phyloP scores from a whole-genome alignment of 768 basidiomycete genomes.

The Psilocybe cubensis region DNA sequence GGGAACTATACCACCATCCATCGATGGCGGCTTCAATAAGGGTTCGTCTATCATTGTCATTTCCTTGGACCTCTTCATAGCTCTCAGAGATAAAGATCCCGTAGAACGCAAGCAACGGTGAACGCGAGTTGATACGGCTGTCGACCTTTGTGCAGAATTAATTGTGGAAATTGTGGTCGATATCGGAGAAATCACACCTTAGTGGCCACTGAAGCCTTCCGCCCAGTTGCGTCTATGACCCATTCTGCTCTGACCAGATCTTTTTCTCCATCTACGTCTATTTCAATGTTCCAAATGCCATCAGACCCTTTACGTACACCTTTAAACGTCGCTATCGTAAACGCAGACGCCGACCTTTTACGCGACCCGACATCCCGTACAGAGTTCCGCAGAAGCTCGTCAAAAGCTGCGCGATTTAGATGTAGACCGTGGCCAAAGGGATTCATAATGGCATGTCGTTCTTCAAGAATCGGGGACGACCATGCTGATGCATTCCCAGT shows the following conservation, averaged over 20 bases:
- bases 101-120: conserved; percentile 35
- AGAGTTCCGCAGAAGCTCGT: conserved; percentile 29
- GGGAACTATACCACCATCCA: conserved; percentile 40
- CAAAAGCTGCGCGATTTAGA: conserved; percentile 36
- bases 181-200: too few relatives aligned
- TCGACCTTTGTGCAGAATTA: conserved; percentile 22
- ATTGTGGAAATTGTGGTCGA: not conserved
- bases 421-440: conserved; percentile 36
- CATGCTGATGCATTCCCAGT: conserved; percentile 39
- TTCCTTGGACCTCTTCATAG: not conserved
- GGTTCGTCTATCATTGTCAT: conserved; percentile 32
- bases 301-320: not conserved
- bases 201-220: conserved; percentile 34
- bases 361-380: conserved; percentile 16
- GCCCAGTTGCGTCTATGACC: conserved; percentile 40
- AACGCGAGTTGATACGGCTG: conserved; percentile 24
- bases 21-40: conserved; percentile 35
- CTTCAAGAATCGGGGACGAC: conserved; percentile 26
- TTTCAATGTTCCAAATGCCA: conserved; percentile 2
- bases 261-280: conserved; percentile 2
- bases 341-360: not conserved
- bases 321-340: conserved; percentile 7
- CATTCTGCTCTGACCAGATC: conserved; percentile 23
- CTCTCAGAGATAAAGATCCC: conserved; percentile 22
- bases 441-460: conserved; percentile 35